Percentiles rank a stretch among this genome's conserved stretches.
Evolutionary conservation across 2,329 filamentous ascomycete genomes (phyloP).

Genomic region (Penicillium sp.): DNA sequence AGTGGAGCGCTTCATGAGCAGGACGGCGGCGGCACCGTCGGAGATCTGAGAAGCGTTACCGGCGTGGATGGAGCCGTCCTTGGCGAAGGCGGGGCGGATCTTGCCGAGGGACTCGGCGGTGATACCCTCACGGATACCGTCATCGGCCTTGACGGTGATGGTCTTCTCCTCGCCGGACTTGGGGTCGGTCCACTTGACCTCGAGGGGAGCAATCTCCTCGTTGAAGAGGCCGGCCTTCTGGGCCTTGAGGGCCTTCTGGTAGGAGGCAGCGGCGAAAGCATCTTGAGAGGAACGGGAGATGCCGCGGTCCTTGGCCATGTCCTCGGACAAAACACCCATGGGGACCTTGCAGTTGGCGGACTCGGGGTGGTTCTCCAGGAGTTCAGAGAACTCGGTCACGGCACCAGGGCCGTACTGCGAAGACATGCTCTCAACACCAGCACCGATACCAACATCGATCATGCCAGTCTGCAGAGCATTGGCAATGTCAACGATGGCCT

Average conservation of each 20-base stretch:
- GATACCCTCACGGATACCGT: conserved; percentile 81
- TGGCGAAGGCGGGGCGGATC: conserved; percentile 85
- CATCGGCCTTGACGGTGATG: conserved; percentile 79
- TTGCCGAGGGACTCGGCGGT: conserved; percentile 86
- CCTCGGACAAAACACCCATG: conserved; percentile 90
- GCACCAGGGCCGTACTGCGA: conserved; percentile 83
- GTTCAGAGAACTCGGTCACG: conserved; percentile 88
- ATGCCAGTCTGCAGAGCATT: conserved; percentile 88
- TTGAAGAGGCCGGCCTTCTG: conserved; percentile 88
- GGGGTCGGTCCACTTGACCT: conserved; percentile 82
- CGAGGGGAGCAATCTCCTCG: conserved; percentile 84
- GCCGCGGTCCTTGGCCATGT: conserved; percentile 85
- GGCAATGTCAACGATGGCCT: conserved; percentile 89
- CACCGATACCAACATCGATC: conserved; percentile 93
- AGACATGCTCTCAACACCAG: conserved; percentile 96
- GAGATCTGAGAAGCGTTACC: conserved; percentile 96
- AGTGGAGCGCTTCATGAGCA: conserved; percentile 91
- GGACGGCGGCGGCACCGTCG: conserved; percentile 89
- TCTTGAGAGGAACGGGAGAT: conserved; percentile 76
- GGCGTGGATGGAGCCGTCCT: conserved; percentile 90
- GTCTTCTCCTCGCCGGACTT: conserved; percentile 84
- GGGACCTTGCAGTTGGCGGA: conserved; percentile 95
- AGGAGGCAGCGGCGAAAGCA: conserved; percentile 88
- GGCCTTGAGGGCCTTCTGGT: conserved; percentile 83
- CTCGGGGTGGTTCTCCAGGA: conserved; percentile 76